Base-by-base conservation (phyloP, 2,329 filamentous ascomycete species). In the Aspergillus piperis region DNA sequence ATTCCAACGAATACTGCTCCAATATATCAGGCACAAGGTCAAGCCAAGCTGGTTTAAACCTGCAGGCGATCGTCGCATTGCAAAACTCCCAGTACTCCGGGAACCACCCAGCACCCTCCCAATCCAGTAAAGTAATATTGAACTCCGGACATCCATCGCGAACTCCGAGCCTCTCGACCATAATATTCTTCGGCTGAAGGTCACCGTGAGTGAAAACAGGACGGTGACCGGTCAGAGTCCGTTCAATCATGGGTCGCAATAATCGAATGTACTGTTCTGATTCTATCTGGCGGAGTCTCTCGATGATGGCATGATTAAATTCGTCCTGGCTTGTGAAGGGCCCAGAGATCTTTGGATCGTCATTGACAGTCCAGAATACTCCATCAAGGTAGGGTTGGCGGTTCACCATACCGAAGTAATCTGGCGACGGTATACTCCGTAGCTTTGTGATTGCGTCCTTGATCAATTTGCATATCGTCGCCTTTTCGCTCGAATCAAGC, bases 81-180 rank as follows among this genome's bases (percentile, higher is more conserved):
- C 62, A 67, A 27, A 65, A 67, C 36, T 65, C 65, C 63, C 62
- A 64, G 50, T 57, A 65, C n/a, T 65, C 60, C 2, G 62, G 62
- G 49, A 54, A 65, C 60, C 59, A 65, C 30, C 63, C 61, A 57
- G 64, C 44, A 15, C 47, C 59, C 48, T 63, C 61, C 63, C 63
- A 65, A 47, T 65, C 59, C 2, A 59, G 13, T 36, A 63, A 19
- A 27, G 48, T 61, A 23, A 63, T 54, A 19, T 19, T 61, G 7
- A 49, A 62, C 8, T 36, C 19, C 27, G 41, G 48, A 15, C 41
- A 5, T 50, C 53, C 53, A 17, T 54, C 53, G 6, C 52, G 25
- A 50, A 25, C 21, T 19, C 13, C 48, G 10, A 51, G 42, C 23
- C 55, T 59, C 52, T 65, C 52, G 23, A 61, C 61, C 58, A 65